Evolutionary conservation across 352 stramenopile genomes (phyloP), one percentile per base, ranked within the genome.

Genomic region (Phytophthora agathidicida): DNA sequence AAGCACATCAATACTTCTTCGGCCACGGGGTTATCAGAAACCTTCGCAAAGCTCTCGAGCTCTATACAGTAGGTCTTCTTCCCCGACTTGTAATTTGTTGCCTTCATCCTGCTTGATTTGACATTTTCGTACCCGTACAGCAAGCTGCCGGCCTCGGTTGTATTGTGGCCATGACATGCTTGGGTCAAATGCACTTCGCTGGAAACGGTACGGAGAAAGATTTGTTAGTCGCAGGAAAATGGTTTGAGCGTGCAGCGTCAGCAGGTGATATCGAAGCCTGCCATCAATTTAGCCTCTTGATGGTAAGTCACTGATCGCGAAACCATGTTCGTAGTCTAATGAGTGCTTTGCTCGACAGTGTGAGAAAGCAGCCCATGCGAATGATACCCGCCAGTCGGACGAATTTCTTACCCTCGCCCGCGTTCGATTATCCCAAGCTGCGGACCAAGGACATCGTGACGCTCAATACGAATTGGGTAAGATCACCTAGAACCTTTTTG

Each of bases 1-100:
- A 83, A 55, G 84, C 69, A 1, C 82, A 93, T 42, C 68, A 83
- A 28, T 57, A 75, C 14, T 91, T 80, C 59, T 91, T 89, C 30
- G 81, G 83, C 7, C 77, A 93, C 33, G 68, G 74, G 2, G 61
- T 68, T 13, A 30, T 53, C 19, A 65, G 73, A 16, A 60, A 86
- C 49, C 39, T 73, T 10, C 16, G 32, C 7, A 80, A 69, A 67
- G 82, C 84, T 17, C 42, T 82, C 3, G 42, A 71, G 5, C 56
- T 91, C 9, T 92, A 94, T 65, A 68, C 65, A 61, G 79, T 93
- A 57, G 27, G 41, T 9, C 10, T 38, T 16, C n/a, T 45, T 1
- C n/a, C n/a, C n/a, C n/a, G n/a, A n/a, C 3, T 3, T 23, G 26
- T 5, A 4, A 38, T 20, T 11, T 47, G 26, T 46, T 23, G 36